Conservation (phyloP, 257 asterid species). For the Nicotiana attenuata region DNA sequence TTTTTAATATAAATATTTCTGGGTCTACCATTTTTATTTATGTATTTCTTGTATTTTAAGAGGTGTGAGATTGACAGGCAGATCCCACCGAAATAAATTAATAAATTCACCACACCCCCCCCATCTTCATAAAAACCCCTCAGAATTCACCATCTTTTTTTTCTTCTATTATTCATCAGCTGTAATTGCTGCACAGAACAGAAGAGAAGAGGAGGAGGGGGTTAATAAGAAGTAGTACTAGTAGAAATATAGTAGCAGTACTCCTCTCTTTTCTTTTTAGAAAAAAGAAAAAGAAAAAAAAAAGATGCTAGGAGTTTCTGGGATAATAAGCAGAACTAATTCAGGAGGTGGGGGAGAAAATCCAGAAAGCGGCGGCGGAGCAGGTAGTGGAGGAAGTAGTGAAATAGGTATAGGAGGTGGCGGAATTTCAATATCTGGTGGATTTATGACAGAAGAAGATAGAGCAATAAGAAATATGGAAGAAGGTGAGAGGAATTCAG, state of each 20-base stretch:
- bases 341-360: conserved; percentile 26
- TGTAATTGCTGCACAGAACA: conserved; percentile 12
- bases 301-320: conserved; percentile 53
- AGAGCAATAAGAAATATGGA: conserved; percentile 27
- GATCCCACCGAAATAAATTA: conserved; percentile 90
- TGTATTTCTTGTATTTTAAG: background rate
- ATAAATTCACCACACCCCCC: conserved; percentile 78
- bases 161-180: conserved; percentile 27
- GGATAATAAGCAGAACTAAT: conserved; percentile 26
- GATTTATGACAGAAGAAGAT: conserved; percentile 25
- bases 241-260: background rate
- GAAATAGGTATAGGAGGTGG: conserved; percentile 34
- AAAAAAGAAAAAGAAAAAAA: too few relatives aligned
- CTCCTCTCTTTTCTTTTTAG: background rate
- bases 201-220: background rate
- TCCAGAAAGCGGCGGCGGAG: conserved; percentile 54
- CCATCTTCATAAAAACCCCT: conserved; percentile 64
- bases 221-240: background rate
- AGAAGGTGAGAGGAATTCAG: conserved; percentile 47
- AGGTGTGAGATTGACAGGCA: conserved; percentile 80
- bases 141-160: conserved; percentile 72
- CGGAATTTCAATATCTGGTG: background rate
- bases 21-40: conserved; percentile 9
- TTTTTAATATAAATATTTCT: background rate
- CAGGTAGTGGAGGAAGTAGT: conserved; percentile 63